Percentiles rank a stretch among this genome's conserved stretches.
phyloP scores from a whole-genome alignment of 2,329 filamentous ascomycete genomes.

The Colletotrichum somersetense region DNA sequence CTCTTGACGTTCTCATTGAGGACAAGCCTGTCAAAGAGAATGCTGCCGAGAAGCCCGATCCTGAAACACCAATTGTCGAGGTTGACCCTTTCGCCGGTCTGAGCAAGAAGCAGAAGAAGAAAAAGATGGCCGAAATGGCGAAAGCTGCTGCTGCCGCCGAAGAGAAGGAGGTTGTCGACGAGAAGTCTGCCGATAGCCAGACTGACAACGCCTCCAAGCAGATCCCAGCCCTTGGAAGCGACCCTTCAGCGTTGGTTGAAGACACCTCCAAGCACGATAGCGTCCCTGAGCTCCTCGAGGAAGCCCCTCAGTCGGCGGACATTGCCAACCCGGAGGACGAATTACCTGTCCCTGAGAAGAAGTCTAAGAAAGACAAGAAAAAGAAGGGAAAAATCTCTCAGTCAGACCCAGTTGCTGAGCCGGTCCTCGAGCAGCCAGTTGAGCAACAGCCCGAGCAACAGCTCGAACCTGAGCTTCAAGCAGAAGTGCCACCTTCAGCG shows the following conservation, averaged over 20 bases:
- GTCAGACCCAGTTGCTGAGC: slow-evolving; percentile 17
- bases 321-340: slow-evolving; percentile 42
- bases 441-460: slow-evolving; percentile 1
- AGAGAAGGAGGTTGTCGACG: not conserved
- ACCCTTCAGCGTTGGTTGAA: not conserved
- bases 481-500: not conserved
- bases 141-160: slow-evolving; percentile 8
- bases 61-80: not conserved
- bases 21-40: slow-evolving; percentile 37
- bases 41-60: not conserved
- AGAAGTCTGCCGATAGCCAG: not conserved
- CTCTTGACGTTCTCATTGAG: not conserved
- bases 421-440: not conserved
- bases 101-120: slow-evolving; percentile 39
- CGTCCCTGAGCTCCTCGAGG: not conserved
- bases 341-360: slow-evolving; percentile 28
- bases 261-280: not conserved
- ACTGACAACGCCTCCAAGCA: slow-evolving; percentile 2
- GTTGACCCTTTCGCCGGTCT: slow-evolving; percentile 13
- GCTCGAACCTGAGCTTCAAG: not conserved
- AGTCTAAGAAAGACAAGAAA: slow-evolving; percentile 44
- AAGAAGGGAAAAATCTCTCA: slow-evolving; percentile 45
- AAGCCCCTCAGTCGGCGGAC: slow-evolving; percentile 25
- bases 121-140: slow-evolving; percentile 28
- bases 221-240: not conserved